Evolutionary conservation across 768 basidiomycete genomes (phyloP).

Genomic region (Mycena galericulata): DNA sequence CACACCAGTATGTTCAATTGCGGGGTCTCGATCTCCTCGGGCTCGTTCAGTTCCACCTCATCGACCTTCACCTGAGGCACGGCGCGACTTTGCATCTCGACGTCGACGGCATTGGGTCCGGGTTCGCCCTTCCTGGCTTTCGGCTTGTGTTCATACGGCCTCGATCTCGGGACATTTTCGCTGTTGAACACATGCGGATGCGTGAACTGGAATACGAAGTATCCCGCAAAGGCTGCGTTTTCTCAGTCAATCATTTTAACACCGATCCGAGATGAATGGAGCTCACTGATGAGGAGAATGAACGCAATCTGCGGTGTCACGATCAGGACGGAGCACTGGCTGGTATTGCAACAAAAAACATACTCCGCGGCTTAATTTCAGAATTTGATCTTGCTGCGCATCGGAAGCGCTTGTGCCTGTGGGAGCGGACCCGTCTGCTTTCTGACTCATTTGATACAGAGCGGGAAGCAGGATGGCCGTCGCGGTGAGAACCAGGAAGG

Average conservation of each 20-base stretch:
- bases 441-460: constrained; percentile 60
- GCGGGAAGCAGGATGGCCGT: constrained; percentile 66
- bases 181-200: constrained; percentile 59
- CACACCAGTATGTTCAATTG: constrained; percentile 26
- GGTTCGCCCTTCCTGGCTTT: neutral
- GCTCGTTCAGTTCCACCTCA: neutral
- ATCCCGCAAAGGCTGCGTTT: constrained; percentile 61
- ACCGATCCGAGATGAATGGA: neutral
- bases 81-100: neutral
- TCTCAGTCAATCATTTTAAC: neutral
- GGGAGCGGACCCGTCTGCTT: constrained; percentile 20
- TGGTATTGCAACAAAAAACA: neutral
- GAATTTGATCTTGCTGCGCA: constrained; percentile 40
- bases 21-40: constrained; percentile 2
- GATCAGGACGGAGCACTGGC: neutral
- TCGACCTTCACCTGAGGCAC: neutral
- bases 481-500: constrained; percentile 65
- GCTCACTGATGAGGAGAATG: constrained; percentile 66
- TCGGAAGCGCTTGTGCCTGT: constrained; percentile 20
- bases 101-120: neutral
- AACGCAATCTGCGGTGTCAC: constrained; percentile 52
- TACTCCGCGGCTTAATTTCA: constrained; percentile 65
- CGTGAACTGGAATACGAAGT: constrained; percentile 72
- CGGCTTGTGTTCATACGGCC: constrained; percentile 25
- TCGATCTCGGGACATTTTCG: constrained; percentile 28